Conservation (phyloP, 352 stramenopile species). For the Elongisporangium undulatum region DNA sequence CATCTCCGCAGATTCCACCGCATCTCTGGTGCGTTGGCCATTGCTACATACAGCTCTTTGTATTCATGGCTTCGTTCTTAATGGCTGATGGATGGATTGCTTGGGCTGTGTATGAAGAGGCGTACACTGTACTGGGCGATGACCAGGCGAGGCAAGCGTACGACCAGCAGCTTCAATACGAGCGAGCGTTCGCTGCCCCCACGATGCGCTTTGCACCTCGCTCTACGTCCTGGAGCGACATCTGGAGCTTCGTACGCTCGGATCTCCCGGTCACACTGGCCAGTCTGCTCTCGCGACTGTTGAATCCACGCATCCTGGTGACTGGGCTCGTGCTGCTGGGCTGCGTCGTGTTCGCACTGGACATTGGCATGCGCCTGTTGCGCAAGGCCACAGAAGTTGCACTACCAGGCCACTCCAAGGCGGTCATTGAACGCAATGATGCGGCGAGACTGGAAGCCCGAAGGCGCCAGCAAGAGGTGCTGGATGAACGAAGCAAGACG, state of each 20-base stretch:
- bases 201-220: background rate
- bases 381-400: slow-evolving; percentile 3
- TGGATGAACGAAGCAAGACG: slow-evolving; percentile 4
- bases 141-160: slow-evolving; percentile 15
- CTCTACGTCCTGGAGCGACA: background rate
- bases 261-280: slow-evolving; percentile 22
- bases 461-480: slow-evolving; percentile 19
- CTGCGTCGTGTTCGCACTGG: slow-evolving; percentile 21
- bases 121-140: slow-evolving; percentile 23
- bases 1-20: slow-evolving; percentile 25
- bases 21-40: slow-evolving; percentile 20
- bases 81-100: background rate
- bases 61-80: background rate
- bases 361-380: slow-evolving; percentile 10
- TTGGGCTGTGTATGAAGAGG: slow-evolving; percentile 13
- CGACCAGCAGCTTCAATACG: slow-evolving; percentile 16
- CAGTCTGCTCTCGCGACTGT: slow-evolving; percentile 9
- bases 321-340: slow-evolving; percentile 19
- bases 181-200: slow-evolving; percentile 7
- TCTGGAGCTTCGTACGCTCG: background rate
- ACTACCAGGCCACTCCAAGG: background rate
- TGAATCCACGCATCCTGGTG: slow-evolving; percentile 18
- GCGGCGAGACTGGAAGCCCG: slow-evolving; percentile 15
- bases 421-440: slow-evolving; percentile 19
- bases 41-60: background rate